Conservation (phyloP, 2,329 filamentous ascomycete species). For the Cercospora zeae-maydis region DNA sequence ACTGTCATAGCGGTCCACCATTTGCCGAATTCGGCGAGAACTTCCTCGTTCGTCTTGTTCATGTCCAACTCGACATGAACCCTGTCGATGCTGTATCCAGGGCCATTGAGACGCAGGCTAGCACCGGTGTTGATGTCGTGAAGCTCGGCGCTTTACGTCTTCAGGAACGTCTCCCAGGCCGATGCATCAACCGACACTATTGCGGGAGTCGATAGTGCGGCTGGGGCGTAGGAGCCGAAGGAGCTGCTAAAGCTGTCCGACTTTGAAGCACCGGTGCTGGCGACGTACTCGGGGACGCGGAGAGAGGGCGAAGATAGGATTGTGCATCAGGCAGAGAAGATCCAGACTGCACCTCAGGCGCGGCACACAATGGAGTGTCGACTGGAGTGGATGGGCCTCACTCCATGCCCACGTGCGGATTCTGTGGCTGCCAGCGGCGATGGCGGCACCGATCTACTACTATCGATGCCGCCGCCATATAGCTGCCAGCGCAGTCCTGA, state of each 20-base stretch:
- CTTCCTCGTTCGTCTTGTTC: constrained; percentile 24
- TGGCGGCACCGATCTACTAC: no score
- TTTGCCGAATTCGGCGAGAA: constrained; percentile 36
- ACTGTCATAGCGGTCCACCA: constrained; percentile 41
- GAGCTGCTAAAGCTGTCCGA: constrained; percentile 4
- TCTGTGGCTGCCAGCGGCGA: no score
- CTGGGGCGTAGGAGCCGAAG: constrained; percentile 12
- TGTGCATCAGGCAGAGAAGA: constrained; percentile 19
- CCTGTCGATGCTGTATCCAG: constrained; percentile 29
- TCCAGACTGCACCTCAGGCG: constrained; percentile 19
- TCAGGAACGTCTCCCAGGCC: constrained; percentile 34
- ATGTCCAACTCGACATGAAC: constrained; percentile 25
- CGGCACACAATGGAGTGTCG: constrained; percentile 24
- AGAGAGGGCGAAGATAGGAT: constrained; percentile 23
- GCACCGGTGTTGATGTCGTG: constrained; percentile 37
- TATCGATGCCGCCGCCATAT: no score
- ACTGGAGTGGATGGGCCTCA: constrained; percentile 35
- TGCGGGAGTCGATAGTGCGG: constrained; percentile 9
- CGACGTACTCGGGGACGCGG: constrained; percentile 9
- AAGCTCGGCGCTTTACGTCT: constrained; percentile 33
- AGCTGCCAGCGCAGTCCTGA: no score
- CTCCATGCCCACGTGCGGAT: constrained; percentile 27
- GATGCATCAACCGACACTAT: constrained; percentile 28
- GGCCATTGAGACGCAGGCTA: constrained; percentile 45
- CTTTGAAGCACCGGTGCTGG: not conserved